Base-by-base conservation (phyloP, 106 monocot genomes). In the Dactylorhiza incarnata region DNA sequence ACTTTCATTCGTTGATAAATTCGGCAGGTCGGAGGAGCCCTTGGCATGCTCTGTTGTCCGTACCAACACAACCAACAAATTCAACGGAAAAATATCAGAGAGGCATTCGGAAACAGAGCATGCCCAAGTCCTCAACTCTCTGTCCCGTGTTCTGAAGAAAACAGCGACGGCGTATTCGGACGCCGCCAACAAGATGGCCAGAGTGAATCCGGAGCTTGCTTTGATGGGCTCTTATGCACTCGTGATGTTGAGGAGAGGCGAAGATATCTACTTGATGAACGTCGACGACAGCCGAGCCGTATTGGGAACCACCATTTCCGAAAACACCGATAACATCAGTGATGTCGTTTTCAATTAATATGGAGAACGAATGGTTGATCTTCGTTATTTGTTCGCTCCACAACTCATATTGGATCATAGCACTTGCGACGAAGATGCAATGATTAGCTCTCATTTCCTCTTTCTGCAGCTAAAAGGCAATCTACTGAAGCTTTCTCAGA, bases 151-250 rank as follows among this genome's bases (percentile, higher is more conserved):
- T n/a, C n/a, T n/a, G n/a, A n/a, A n/a, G n/a, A n/a, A n/a, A n/a
- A n/a, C n/a, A n/a, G n/a, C n/a, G n/a, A n/a, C n/a, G n/a, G n/a
- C n/a, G n/a, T n/a, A n/a, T n/a, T n/a, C n/a, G n/a, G n/a, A n/a
- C n/a, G n/a, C n/a, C n/a, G n/a, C n/a, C n/a, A n/a, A n/a, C n/a
- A n/a, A n/a, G n/a, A n/a, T n/a, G n/a, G n/a, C n/a, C n/a, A n/a
- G n/a, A n/a, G n/a, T n/a, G n/a, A 91, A 94, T 73, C 94, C 97
- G n/a, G 97, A 99, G 85, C 94, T 99, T 56, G 91, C 97, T 49
- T 49, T 99, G 25, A 94, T 99, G 97, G 97, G 97, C 25, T 99
- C 97, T 15, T 99, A 94, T 79, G 97, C 94, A 74, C 86, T 99
- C 29, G 97, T 99, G 47, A 99, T 94, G 94, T 74, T 99, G 72